Base-by-base conservation (phyloP, 345 rosid species). In the Moricandia moricandioides region DNA sequence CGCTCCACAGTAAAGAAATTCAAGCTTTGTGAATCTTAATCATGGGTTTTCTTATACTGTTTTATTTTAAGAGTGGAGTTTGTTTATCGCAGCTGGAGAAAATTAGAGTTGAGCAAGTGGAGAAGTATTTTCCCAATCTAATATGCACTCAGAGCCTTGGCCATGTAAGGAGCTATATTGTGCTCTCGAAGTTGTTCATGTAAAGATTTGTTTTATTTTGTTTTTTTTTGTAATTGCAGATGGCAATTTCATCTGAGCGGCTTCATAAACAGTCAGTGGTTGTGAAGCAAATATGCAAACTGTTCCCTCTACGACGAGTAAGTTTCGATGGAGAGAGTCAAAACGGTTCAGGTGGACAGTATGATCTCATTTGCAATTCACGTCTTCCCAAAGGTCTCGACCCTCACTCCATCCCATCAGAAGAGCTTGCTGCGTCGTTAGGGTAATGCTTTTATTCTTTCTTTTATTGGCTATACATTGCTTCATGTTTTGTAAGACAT, bases 311-410 rank as follows among this genome's bases (percentile, higher is more conserved):
- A 72, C 91, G 89, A 14, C 85, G 24, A 21, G 24, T 21, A 0
- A 21, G 24, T 21, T 0, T 21, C 24, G 24, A 21, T 0, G 24
- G 24, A 21, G 24, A 21, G 24, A 21, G 24, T 21, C 1, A 21
- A 21, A 21, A 21, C 2, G 24, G 24, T 21, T 21, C 24, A 2
- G 24, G 84, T 74, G 82, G 86, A 69, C 93, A 79, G 33, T 91
- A 78, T 82, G 86, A 86, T 84, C 80, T 80, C 59, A 90, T 94
- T 75, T 90, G 96, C 83, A 86, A 85, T 85, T 93, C 87, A 21
- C 89, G 93, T 67, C 88, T 94, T 67, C 98, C 98, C 1, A 86
- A 85, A 85, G 96, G 95, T 74, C 85, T 94, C 60, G 98, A 91
- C 57, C 98, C 98, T 67, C 98, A 90, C 75, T 91, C 96, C 51